Evolutionary conservation across 2,329 filamentous ascomycete genomes (phyloP).

Genomic region (Epichloe typhina): DNA sequence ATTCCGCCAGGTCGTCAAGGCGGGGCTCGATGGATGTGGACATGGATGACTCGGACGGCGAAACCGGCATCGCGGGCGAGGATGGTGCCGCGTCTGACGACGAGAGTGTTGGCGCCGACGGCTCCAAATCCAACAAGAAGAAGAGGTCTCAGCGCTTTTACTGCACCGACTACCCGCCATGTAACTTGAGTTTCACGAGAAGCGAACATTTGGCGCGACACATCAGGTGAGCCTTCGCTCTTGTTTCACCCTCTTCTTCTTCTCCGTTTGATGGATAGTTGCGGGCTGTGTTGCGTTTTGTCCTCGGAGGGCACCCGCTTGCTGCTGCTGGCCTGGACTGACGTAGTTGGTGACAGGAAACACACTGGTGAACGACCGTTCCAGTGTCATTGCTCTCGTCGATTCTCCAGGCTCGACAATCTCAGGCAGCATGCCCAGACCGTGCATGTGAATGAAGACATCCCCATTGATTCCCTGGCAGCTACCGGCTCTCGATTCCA

Average conservation of each 20-base stretch:
- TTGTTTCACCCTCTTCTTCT: too few relatives aligned
- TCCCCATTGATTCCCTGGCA: slow-evolving; percentile 83
- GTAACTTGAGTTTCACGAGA: slow-evolving; percentile 84
- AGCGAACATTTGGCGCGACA: slow-evolving; percentile 93
- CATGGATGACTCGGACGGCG: slow-evolving; percentile 63
- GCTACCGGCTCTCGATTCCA: slow-evolving; percentile 88
- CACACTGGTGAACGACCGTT: slow-evolving; percentile 96
- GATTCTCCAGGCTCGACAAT: slow-evolving; percentile 91
- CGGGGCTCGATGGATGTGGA: slow-evolving; percentile 55
- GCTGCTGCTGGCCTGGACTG: background rate
- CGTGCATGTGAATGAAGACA: slow-evolving; percentile 94
- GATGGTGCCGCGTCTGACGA: slow-evolving; percentile 48
- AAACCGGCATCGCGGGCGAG: slow-evolving; percentile 30
- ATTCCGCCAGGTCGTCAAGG: slow-evolving; percentile 42
- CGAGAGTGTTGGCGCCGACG: slow-evolving; percentile 49
- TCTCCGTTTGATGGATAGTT: background rate
- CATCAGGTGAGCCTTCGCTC: slow-evolving; percentile 50
- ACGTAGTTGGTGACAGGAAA: slow-evolving; percentile 44
- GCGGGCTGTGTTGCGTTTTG: too few relatives aligned
- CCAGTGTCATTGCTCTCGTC: slow-evolving; percentile 84
- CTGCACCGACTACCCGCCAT: slow-evolving; percentile 89
- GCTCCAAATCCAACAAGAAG: slow-evolving; percentile 70
- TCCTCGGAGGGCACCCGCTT: background rate
- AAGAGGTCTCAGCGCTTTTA: slow-evolving; percentile 95
- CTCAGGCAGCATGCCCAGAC: slow-evolving; percentile 93